phyloP scores from a whole-genome alignment of 345 rosid genomes.

The Eutrema japonicum region DNA sequence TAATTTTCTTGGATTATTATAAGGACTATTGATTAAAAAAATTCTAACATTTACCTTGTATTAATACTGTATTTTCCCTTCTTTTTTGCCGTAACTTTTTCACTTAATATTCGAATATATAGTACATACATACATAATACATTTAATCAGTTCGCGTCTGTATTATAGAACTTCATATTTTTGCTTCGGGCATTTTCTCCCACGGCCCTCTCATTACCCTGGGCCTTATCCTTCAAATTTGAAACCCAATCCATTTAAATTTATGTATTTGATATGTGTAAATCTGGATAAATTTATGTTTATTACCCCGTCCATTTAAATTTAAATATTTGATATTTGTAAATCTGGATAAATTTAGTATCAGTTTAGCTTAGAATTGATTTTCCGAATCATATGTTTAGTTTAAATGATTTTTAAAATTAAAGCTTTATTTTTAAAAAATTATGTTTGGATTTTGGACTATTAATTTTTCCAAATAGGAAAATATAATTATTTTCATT shows the following conservation, averaged over 20 bases:
- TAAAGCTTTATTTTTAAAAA: background rate
- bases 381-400: background rate
- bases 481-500: too few species aligned
- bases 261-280: too few species aligned
- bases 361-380: too few species aligned
- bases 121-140: background rate
- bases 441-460: background rate
- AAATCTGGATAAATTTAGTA: too few species aligned
- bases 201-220: background rate
- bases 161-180: background rate
- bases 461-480: too few species aligned
- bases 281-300: too few species aligned
- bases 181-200: conserved; percentile 2
- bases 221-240: background rate
- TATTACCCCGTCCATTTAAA: too few species aligned
- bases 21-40: conserved; percentile 22
- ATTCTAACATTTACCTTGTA: conserved; percentile 23
- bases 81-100: background rate
- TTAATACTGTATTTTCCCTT: conserved; percentile 8
- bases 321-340: too few species aligned
- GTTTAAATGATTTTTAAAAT: background rate
- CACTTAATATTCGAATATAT: background rate
- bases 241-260: too few species aligned
- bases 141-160: background rate
- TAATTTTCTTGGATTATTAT: conserved; percentile 31